Evolutionary conservation across 2,329 filamentous ascomycete species (phyloP).

Genomic region (Chaetoscypha palmicola): DNA sequence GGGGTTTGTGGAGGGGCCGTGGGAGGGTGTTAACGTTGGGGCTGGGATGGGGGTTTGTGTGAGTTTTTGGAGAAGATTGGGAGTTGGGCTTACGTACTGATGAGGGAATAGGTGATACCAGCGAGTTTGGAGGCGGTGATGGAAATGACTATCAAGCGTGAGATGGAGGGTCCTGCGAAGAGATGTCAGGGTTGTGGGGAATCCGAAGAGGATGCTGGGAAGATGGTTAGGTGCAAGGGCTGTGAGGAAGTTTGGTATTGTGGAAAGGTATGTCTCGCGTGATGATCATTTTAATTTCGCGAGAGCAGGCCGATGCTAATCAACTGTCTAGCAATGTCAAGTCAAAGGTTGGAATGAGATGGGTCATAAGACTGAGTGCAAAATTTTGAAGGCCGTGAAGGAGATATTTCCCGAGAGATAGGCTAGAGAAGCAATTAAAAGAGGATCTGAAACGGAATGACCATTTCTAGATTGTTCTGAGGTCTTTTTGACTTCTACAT

Average conservation of each 20-base stretch:
- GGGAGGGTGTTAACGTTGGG: conserved; percentile 7
- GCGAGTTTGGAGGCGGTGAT: conserved; percentile 17
- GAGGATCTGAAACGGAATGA: too few relatives aligned
- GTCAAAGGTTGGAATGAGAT: conserved; percentile 23
- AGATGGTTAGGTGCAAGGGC: conserved; percentile 23
- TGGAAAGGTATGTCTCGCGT: conserved; percentile 21
- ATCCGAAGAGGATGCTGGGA: conserved; percentile 4
- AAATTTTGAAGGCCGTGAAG: conserved; percentile 19
- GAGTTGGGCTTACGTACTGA: too few relatives aligned
- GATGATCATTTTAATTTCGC: background rate
- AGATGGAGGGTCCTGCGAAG: conserved; percentile 1
- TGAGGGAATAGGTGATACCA: conserved; percentile 23
- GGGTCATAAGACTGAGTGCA: conserved; percentile 27
- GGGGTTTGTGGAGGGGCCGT: conserved; percentile 20
- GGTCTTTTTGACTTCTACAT: too few relatives aligned
- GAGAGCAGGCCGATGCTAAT: background rate
- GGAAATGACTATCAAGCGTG: conserved; percentile 13
- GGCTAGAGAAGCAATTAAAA: too few relatives aligned
- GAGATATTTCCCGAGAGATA: too few relatives aligned
- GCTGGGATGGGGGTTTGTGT: conserved; percentile 1
- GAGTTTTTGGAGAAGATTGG: too few relatives aligned
- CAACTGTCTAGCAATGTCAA: conserved; percentile 23
- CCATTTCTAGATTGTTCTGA: too few relatives aligned
- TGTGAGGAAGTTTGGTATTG: conserved; percentile 28
- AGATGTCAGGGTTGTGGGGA: conserved; percentile 23